These are phyloP conservation scores for Yamadazyma sp. DNA, from an alignment of 1,139 yeast genomes.

Conservation along the genomic window DNA sequence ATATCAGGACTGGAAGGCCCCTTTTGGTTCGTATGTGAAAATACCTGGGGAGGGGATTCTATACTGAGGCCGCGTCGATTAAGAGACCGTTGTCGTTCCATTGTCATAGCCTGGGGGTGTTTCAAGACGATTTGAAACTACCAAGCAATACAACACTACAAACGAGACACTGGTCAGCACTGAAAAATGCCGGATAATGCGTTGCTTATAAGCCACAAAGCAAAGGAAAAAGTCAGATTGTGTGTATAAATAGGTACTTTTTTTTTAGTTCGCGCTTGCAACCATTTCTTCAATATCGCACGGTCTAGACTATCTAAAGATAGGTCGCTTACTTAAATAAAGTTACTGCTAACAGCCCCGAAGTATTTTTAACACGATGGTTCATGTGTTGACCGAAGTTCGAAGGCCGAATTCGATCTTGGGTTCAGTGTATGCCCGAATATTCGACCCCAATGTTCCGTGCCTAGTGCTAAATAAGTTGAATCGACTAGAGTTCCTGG, in stretches of 20 bases:
- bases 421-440: slow-evolving; percentile 16
- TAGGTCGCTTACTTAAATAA: too few species aligned
- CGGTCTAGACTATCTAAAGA: too few species aligned
- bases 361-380: slow-evolving; percentile 12
- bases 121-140: too few species aligned
- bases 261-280: slow-evolving; percentile 9
- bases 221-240: too few species aligned
- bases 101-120: neutral
- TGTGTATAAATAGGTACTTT: slow-evolving; percentile 1
- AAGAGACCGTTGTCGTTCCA: slow-evolving; percentile 2
- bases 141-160: too few species aligned
- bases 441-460: slow-evolving; percentile 9
- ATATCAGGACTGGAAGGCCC: slow-evolving; percentile 15
- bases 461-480: slow-evolving; percentile 21
- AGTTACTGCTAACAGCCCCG: too few species aligned
- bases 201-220: too few species aligned
- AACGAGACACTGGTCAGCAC: too few species aligned
- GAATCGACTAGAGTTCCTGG: slow-evolving; percentile 20
- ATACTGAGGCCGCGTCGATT: slow-evolving; percentile 4
- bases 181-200: too few species aligned
- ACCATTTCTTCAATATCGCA: slow-evolving; percentile 4
- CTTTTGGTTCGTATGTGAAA: neutral
- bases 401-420: slow-evolving; percentile 18
- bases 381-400: slow-evolving; percentile 22
- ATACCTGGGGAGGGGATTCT: slow-evolving; percentile 5